phyloP scores from a whole-genome alignment of 192 early-diverging fungal genomes.

The Chytriomyces hyalinus region DNA sequence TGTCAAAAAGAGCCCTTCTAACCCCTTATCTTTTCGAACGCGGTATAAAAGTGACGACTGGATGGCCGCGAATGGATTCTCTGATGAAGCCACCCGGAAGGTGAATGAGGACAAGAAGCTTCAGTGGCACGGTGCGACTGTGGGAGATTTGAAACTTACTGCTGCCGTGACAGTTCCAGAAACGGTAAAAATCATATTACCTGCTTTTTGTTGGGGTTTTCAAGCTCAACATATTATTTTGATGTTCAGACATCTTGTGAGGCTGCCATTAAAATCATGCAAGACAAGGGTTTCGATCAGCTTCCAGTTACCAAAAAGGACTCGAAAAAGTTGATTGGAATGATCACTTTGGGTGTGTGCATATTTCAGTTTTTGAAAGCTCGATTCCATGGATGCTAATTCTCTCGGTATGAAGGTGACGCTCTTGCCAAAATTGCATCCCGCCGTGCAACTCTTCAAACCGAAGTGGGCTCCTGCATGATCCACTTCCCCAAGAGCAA shows the following conservation, averaged over 20 bases:
- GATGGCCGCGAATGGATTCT: conserved; percentile 91
- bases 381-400: background rate
- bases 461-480: conserved; percentile 57
- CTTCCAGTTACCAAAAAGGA: conserved; percentile 77
- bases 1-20: conserved; percentile 1
- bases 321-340: conserved; percentile 69
- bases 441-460: conserved; percentile 64
- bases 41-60: conserved; percentile 74
- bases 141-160: conserved; percentile 79
- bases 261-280: conserved; percentile 89
- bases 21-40: background rate
- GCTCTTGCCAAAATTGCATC: conserved; percentile 80
- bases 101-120: conserved; percentile 68
- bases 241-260: conserved; percentile 59
- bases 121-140: conserved; percentile 82
- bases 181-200: conserved; percentile 40
- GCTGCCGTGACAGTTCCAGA: conserved; percentile 86
- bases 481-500: conserved; percentile 84
- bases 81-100: conserved; percentile 73
- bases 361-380: background rate
- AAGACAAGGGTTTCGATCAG: conserved; percentile 91
- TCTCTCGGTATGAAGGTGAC: conserved; percentile 58
- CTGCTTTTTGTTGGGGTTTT: background rate
- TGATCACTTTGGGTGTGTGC: conserved; percentile 76
- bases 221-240: background rate